Conservation (phyloP, 148 eudicot species). For the Chenopodium berlandieri region DNA sequence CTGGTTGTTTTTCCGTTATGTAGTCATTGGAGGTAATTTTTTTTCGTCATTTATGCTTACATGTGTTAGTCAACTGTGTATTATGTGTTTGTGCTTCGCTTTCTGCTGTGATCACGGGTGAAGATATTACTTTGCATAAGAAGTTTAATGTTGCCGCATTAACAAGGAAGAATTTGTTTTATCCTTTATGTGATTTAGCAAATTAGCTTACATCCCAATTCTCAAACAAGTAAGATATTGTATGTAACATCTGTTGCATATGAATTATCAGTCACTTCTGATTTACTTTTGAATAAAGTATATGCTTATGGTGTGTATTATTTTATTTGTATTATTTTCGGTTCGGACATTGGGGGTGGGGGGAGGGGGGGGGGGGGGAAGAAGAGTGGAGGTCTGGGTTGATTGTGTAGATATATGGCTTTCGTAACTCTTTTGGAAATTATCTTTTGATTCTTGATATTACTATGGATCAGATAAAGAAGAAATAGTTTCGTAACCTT, state of each 20-base stretch:
- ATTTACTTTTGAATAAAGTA: neutral
- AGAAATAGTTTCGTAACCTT: conserved; percentile 4
- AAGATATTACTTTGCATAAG: no score
- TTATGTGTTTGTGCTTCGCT: neutral
- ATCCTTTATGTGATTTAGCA: no score
- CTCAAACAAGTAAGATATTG: neutral
- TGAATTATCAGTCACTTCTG: neutral
- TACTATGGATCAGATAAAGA: neutral
- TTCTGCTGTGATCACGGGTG: no score
- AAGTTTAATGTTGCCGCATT: no score
- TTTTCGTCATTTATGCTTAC: neutral
- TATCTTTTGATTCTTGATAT: neutral
- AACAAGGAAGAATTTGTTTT: no score
- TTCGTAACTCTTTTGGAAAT: neutral
- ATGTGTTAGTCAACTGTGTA: neutral
- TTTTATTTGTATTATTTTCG: neutral
- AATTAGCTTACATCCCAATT: neutral
- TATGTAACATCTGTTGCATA: neutral
- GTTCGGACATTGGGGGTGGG: neutral
- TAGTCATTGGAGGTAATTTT: conserved; percentile 94
- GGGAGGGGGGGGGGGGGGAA: no score
- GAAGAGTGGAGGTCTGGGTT: no score
- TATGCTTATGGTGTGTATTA: neutral
- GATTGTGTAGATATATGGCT: neutral
- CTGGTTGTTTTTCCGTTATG: conserved; percentile 95